These are phyloP conservation scores for Trichoderma sp. DNA, from an alignment of 2,329 filamentous ascomycete species.

Conservation along the genomic window DNA sequence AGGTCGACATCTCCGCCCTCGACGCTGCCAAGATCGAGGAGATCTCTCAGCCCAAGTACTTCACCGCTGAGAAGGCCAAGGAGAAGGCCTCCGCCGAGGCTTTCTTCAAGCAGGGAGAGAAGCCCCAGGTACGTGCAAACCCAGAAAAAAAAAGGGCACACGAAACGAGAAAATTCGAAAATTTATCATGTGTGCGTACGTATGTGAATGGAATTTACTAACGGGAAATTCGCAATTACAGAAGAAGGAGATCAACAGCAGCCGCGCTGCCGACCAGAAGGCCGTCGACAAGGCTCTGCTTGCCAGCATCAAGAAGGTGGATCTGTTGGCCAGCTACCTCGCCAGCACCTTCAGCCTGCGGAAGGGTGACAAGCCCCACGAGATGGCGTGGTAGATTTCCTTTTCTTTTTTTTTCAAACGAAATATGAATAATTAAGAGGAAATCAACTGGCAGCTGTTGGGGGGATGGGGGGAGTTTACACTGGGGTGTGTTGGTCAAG, in stretches of 20 bases:
- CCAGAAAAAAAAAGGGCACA: neutral
- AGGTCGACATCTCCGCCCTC: slow-evolving; percentile 80
- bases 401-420: neutral
- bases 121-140: slow-evolving; percentile 76
- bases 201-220: slow-evolving; percentile 28
- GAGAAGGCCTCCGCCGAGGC: slow-evolving; percentile 97
- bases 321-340: slow-evolving; percentile 91
- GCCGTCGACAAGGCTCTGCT: slow-evolving; percentile 95
- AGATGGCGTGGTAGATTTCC: slow-evolving; percentile 92
- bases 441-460: slow-evolving; percentile 30
- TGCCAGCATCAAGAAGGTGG: slow-evolving; percentile 97
- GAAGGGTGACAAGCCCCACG: slow-evolving; percentile 99
- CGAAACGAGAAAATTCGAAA: neutral
- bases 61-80: slow-evolving; percentile 90
- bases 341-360: slow-evolving; percentile 95
- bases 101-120: slow-evolving; percentile 99
- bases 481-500: slow-evolving; percentile 26
- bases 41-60: slow-evolving; percentile 80
- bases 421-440: slow-evolving; percentile 32
- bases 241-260: slow-evolving; percentile 96
- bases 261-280: slow-evolving; percentile 97
- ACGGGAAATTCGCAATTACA: slow-evolving; percentile 46
- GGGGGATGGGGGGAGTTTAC: slow-evolving; percentile 7
- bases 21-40: slow-evolving; percentile 89
- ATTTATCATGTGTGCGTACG: neutral